Evolutionary conservation across 306 rosid species (phyloP).

Genomic region (Quercus dentata): DNA sequence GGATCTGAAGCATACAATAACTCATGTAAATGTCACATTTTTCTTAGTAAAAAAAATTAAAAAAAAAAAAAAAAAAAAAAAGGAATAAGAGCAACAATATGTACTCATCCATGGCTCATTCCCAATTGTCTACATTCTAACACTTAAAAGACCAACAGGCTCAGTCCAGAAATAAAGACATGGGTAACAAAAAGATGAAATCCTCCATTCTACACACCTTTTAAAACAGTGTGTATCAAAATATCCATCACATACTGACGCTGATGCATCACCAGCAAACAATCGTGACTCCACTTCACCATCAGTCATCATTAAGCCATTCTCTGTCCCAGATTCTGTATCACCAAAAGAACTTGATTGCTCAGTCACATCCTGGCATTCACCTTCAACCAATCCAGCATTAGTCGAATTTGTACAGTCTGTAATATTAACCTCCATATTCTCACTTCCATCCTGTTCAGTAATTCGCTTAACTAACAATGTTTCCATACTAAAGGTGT

Average conservation of each 20-base stretch:
- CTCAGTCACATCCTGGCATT: slow-evolving; percentile 40
- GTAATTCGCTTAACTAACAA: slow-evolving; percentile 15
- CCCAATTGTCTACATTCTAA: background rate
- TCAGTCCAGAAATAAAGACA: background rate
- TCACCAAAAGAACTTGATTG: slow-evolving; percentile 74
- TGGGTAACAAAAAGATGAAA: no score
- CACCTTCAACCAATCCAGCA: slow-evolving; percentile 29
- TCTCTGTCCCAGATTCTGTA: slow-evolving; percentile 49
- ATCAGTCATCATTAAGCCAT: slow-evolving; percentile 35
- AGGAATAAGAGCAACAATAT: background rate
- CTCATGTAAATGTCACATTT: slow-evolving; percentile 2
- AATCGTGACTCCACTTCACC: slow-evolving; percentile 56
- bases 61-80: background rate
- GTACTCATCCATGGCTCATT: background rate
- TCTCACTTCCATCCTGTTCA: slow-evolving; percentile 22
- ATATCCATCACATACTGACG: slow-evolving; percentile 32
- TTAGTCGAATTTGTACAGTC: slow-evolving; percentile 22
- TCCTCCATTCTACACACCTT: no score
- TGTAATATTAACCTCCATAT: slow-evolving; percentile 50
- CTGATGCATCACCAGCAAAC: slow-evolving; percentile 16
- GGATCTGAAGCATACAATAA: slow-evolving; percentile 12
- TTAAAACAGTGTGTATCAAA: slow-evolving; percentile 11
- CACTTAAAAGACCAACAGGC: background rate
- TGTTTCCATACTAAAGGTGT: slow-evolving; percentile 21
- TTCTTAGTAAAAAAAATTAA: background rate